Conservation (phyloP, 257 asterid species). For the Penstemon davidsonii region DNA sequence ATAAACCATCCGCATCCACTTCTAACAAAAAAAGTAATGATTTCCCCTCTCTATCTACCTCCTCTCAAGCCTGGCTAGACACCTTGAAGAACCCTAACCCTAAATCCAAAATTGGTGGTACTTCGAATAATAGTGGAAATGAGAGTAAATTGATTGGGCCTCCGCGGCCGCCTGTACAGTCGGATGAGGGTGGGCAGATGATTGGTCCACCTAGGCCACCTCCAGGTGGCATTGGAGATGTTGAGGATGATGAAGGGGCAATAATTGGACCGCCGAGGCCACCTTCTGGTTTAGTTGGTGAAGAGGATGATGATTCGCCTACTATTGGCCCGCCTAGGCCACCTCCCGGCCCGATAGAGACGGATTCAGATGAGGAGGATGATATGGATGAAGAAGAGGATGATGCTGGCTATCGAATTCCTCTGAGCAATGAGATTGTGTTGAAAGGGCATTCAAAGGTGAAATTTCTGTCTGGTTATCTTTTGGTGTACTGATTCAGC, state of each 20-base stretch:
- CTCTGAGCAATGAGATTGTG: slow-evolving; percentile 90
- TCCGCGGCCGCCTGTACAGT: slow-evolving; percentile 29
- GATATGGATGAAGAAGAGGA: slow-evolving; percentile 56
- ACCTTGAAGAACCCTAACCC: slow-evolving; percentile 55
- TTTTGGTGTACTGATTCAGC: background rate
- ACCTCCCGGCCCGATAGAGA: slow-evolving; percentile 36
- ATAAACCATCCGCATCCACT: slow-evolving; percentile 30
- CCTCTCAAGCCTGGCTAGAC: slow-evolving; percentile 60
- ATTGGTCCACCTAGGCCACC: slow-evolving; percentile 66
- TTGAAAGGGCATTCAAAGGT: slow-evolving; percentile 97
- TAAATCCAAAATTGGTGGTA: slow-evolving; percentile 8
- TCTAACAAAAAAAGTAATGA: slow-evolving; percentile 2
- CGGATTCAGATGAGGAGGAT: slow-evolving; percentile 70
- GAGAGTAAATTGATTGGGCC: slow-evolving; percentile 41
- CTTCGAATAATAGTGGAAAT: slow-evolving; percentile 15
- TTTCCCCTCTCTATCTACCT: slow-evolving; percentile 51
- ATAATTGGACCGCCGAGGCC: slow-evolving; percentile 74
- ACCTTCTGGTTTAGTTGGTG: slow-evolving; percentile 25
- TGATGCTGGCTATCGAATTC: slow-evolving; percentile 57
- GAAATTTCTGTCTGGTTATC: background rate
- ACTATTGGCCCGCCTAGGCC: slow-evolving; percentile 60
- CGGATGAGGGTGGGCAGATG: slow-evolving; percentile 30
- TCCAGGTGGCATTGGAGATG: slow-evolving; percentile 30
- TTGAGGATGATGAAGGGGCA: slow-evolving; percentile 37
- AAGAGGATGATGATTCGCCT: slow-evolving; percentile 38